Evolutionary conservation across 106 monocot genomes (phyloP), one percentile per base, ranked within the genome.

Genomic region (Dendrobium chrysotoxum): DNA sequence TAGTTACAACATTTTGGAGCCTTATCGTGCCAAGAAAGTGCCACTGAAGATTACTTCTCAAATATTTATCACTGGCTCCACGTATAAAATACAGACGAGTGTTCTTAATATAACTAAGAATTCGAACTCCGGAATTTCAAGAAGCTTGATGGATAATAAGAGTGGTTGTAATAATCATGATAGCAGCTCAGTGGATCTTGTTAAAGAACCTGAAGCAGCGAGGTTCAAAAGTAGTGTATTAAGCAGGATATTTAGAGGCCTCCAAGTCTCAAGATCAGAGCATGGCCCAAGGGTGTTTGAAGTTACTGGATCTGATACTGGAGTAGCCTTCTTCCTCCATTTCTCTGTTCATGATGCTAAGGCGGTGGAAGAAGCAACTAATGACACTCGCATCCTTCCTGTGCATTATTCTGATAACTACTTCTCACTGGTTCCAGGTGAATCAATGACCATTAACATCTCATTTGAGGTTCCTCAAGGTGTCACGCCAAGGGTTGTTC

Each of bases 331-430:
- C 83, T 99, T 95, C 87, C 92, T 99, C 82, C 85, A 86, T 78
- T 84, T 95, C 72, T 99, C 98, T 5, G 98, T 99, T 68, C 98
- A 99, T 78, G 85, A 82, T 66, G 77, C 81, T 12, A 79, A 85
- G 76, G 89, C 86, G 53, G 72, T 73, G 21, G 40, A 75, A 4
- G 84, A 64, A 11, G 66, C 15, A 28, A 78, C 12, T 20, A 84
- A 77, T 72, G 98, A 95, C 79, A 90, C 93, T 20, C 89, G 95
- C 81, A 99, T 99, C 58, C 93, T 99, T 75, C 98, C 95, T 7
- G 95, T 99, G 39, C 95, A 99, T 83, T 99, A 99, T 68, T 88
- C 95, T 10, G 91, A 99, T 64, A 99, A 99, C 67, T 99, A 93
- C 41, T 91, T 99, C 80, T 95, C 98, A 0, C 85, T 95, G 17